Base-by-base conservation (phyloP, 2,329 filamentous ascomycete genomes). In the Penicillium nordicum region DNA sequence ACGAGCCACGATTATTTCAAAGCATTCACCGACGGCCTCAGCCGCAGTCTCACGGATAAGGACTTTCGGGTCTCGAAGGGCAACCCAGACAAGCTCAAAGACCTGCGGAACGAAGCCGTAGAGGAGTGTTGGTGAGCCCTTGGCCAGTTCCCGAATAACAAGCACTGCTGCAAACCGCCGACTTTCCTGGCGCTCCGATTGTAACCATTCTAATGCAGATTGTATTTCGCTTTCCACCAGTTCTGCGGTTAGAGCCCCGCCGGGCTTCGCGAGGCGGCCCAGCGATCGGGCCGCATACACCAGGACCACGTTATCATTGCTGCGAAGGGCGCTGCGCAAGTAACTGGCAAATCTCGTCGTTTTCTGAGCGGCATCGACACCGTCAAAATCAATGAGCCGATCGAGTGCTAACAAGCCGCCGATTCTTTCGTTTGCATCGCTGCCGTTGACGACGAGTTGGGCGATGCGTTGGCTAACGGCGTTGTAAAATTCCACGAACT, bases 211-310 rank as follows among this genome's bases (percentile, higher is more conserved):
- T 52, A 99, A 81, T 2, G 95, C 92, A 18, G 92, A 94, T 74
- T 97, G 95, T 59, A 97, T 92, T 75, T 99, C 93, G 53, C 92
- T 93, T 71, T 99, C 94, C 55, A 99, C 94, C 53, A 99, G 80
- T 74, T 97, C 93, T 8, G 93, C 95, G 43, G 96, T 96, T 61
- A 97, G 81, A 32, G 94, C 92, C 58, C 94, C 94, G 60, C 94
- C 94, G 0, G 94, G 94, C 64, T 90, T 88, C 59, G 93, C 96
- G 57, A 99, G 83, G 71, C 92, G 90, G 44, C 94, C 94, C 29
- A 99, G 81, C 4, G 93, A 92, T 63, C 89, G 86, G 41, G 94
- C 92, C 5, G 95, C 94, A 12, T 90, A 87, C 55, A 95, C 86
- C 88, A 99, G 93, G 23, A 94, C 91, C 53, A 86, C 86, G 62